These are phyloP conservation scores for Citrullus amarus DNA, from an alignment of 306 rosid species.

Conservation along the genomic window DNA sequence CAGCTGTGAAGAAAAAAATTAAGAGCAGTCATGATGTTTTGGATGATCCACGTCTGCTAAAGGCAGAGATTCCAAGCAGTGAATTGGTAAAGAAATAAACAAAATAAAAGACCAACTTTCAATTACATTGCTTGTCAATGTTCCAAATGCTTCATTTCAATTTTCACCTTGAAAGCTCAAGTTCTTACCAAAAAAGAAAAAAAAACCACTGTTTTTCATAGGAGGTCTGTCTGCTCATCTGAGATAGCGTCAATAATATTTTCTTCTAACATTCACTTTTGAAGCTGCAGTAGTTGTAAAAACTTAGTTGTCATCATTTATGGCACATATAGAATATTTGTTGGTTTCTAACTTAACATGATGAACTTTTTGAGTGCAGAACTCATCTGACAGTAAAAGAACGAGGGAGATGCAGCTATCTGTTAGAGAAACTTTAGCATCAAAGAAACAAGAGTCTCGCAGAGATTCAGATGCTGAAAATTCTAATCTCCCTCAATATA, in stretches of 20 bases:
- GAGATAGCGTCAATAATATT: neutral
- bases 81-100: conserved; percentile 39
- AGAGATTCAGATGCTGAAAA: conserved; percentile 33
- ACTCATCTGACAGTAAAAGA: conserved; percentile 14
- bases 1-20: conserved; percentile 66
- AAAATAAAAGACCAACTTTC: neutral
- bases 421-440: conserved; percentile 65
- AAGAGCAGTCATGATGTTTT: conserved; percentile 94
- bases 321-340: neutral
- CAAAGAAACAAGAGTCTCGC: conserved; percentile 56
- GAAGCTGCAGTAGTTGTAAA: neutral
- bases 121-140: neutral
- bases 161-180: neutral
- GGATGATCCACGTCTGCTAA: conserved; percentile 93
- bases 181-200: neutral
- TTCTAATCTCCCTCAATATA: conserved; percentile 22
- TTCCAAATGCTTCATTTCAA: neutral
- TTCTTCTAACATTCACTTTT: neutral
- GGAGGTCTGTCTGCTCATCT: neutral
- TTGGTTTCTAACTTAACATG: neutral
- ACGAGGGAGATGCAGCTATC: conserved; percentile 63
- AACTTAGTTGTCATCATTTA: neutral
- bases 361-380: conserved; percentile 24
- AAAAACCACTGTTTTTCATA: neutral
- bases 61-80: conserved; percentile 28